Conservation (phyloP, 1,284 basidiomycete genomes). For the Ustilago bromivora region DNA sequence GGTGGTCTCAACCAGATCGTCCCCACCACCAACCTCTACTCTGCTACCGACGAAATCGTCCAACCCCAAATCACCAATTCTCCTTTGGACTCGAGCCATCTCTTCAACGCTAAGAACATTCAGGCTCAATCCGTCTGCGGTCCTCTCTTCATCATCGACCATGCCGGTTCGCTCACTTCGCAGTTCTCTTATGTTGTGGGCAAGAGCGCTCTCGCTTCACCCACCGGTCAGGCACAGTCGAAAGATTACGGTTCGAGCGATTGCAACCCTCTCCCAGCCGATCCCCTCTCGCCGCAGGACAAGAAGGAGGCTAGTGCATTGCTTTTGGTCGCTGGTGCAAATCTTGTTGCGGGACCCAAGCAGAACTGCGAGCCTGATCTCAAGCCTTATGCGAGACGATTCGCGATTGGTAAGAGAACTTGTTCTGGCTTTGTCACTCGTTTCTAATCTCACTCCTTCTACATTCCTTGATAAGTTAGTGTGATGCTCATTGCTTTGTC, state of each 20-base stretch:
- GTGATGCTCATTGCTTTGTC: neutral
- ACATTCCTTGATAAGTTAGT: neutral
- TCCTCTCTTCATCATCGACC: conserved; percentile 25
- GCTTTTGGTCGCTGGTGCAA: conserved; percentile 15
- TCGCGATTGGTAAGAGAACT: conserved; percentile 33
- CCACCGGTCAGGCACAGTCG: conserved; percentile 16
- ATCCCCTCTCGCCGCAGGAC: conserved; percentile 23
- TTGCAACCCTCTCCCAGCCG: conserved; percentile 28
- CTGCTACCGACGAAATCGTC: conserved; percentile 35
- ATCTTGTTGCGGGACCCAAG: conserved; percentile 28
- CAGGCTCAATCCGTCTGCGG: conserved; percentile 34
- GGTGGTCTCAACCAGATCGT: conserved; percentile 40
- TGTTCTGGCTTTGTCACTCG: conserved; percentile 22
- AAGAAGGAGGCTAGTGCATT: conserved; percentile 14
- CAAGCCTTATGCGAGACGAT: conserved; percentile 34
- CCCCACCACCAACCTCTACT: conserved; percentile 48
- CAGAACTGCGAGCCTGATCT: conserved; percentile 47
- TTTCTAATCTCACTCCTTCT: neutral
- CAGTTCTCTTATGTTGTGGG: conserved; percentile 39
- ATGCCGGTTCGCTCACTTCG: conserved; percentile 28
- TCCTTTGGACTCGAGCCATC: conserved; percentile 23
- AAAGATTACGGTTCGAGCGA: conserved; percentile 23
- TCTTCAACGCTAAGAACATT: conserved; percentile 33
- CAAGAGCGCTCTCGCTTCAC: conserved; percentile 11
- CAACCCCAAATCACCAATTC: conserved; percentile 28